These are phyloP conservation scores for Dacryopinax spathularia DNA, from an alignment of 768 basidiomycete species.

Conservation along the genomic window DNA sequence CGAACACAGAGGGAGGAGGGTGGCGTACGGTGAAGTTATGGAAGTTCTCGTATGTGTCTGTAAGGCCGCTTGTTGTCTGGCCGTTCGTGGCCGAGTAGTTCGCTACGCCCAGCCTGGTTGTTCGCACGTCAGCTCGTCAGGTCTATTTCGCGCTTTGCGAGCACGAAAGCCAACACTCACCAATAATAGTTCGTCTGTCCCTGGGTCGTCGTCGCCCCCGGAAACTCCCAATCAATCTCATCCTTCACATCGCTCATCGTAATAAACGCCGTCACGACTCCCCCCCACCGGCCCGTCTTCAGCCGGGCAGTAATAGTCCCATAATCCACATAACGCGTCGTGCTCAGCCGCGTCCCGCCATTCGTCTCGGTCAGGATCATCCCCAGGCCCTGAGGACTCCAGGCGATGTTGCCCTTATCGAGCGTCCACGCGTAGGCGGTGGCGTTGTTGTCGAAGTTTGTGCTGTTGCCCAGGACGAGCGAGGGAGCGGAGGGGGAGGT, in stretches of 20 bases:
- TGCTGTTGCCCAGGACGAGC: conserved; percentile 44
- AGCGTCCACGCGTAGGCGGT: conserved; percentile 58
- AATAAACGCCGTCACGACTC: conserved; percentile 56
- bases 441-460: conserved; percentile 60
- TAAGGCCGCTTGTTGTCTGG: conserved; percentile 31
- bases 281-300: conserved; percentile 65
- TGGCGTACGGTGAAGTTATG: conserved; percentile 58
- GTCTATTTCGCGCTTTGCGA: no score
- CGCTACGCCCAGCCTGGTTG: conserved; percentile 21
- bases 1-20: neutral
- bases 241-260: conserved; percentile 21
- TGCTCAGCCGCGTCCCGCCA: conserved; percentile 64
- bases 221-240: conserved; percentile 81
- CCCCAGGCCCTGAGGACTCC: conserved; percentile 35
- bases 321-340: conserved; percentile 71
- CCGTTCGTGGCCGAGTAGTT: conserved; percentile 35
- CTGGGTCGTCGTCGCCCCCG: conserved; percentile 40
- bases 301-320: conserved; percentile 59
- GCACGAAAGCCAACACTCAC: no score
- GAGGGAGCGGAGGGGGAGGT: neutral
- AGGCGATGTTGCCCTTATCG: conserved; percentile 44
- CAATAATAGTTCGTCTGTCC: conserved; percentile 66
- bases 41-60: conserved; percentile 55
- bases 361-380: conserved; percentile 53
- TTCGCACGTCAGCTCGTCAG: conserved; percentile 63